These are phyloP conservation scores for Pogostemon cablin DNA, from an alignment of 257 asterid species.

Conservation along the genomic window DNA sequence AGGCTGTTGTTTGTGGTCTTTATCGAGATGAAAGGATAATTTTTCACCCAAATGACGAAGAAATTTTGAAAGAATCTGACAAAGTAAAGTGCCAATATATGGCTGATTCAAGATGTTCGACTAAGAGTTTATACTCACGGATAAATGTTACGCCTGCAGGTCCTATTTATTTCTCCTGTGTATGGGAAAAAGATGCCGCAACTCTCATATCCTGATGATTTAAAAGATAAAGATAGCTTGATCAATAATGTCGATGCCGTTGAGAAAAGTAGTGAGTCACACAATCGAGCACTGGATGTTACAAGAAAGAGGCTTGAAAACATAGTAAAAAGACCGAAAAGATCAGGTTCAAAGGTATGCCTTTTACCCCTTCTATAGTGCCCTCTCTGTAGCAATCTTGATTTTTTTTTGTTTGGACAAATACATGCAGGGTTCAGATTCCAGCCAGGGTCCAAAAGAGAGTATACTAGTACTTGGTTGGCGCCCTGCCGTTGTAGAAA, in stretches of 20 bases:
- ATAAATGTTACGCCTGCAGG: conserved; percentile 47
- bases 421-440: conserved; percentile 69
- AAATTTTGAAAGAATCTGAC: conserved; percentile 64
- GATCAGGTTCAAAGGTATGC: conserved; percentile 81
- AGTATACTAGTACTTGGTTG: conserved; percentile 85
- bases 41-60: conserved; percentile 94
- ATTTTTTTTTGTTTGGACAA: conserved; percentile 29
- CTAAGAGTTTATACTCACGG: too few species aligned
- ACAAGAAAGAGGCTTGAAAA: conserved; percentile 62
- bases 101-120: too few species aligned
- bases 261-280: conserved; percentile 42
- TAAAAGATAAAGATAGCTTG: conserved; percentile 40
- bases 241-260: conserved; percentile 45
- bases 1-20: conserved; percentile 95
- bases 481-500: conserved; percentile 82
- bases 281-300: conserved; percentile 45
- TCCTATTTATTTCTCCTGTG: conserved; percentile 78
- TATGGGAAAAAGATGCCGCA: conserved; percentile 68
- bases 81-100: conserved; percentile 47
- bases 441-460: conserved; percentile 78
- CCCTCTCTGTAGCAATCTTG: conserved; percentile 20
- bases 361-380: conserved; percentile 26
- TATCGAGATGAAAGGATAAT: conserved; percentile 66
- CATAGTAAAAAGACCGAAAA: conserved; percentile 71
- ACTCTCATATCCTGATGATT: conserved; percentile 50